A percentile compares a stretch with the other conserved stretches of the same genome.
Evolutionary conservation across 2,329 filamentous ascomycete genomes (phyloP).

Genomic region (Cyphellophora europaea): DNA sequence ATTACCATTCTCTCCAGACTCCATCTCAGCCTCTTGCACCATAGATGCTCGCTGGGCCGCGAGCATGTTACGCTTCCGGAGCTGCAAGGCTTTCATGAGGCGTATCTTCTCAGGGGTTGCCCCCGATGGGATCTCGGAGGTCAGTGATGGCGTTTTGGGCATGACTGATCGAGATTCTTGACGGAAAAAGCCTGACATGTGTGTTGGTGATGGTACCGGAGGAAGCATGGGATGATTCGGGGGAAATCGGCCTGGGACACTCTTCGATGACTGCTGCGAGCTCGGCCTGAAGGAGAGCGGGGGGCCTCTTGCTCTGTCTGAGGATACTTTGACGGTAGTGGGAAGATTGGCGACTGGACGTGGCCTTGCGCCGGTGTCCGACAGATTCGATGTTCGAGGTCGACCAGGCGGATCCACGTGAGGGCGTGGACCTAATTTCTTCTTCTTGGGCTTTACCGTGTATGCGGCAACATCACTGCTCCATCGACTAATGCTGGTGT

Average conservation of each 20-base stretch:
- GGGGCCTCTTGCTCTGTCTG: slow-evolving; percentile 31
- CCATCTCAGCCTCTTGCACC: background rate
- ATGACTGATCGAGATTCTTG: slow-evolving; percentile 10
- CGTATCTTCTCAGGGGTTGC: slow-evolving; percentile 81
- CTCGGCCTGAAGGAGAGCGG: slow-evolving; percentile 30
- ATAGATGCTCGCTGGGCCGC: slow-evolving; percentile 18
- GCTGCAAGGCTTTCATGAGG: slow-evolving; percentile 86
- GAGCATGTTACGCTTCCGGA: slow-evolving; percentile 70
- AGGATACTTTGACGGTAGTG: slow-evolving; percentile 64
- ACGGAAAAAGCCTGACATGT: slow-evolving; percentile 9
- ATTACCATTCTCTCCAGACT: background rate
- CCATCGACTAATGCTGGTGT: slow-evolving; percentile 30
- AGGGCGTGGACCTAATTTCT: slow-evolving; percentile 81
- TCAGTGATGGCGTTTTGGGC: slow-evolving; percentile 11
- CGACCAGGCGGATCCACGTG: slow-evolving; percentile 55
- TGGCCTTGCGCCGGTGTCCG: slow-evolving; percentile 33
- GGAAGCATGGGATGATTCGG: slow-evolving; percentile 8
- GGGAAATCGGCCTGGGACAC: slow-evolving; percentile 25
- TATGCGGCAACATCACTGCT: slow-evolving; percentile 33
- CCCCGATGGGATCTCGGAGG: slow-evolving; percentile 24
- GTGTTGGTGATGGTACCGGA: slow-evolving; percentile 14
- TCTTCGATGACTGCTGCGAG: slow-evolving; percentile 36
- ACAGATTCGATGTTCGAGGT: slow-evolving; percentile 47
- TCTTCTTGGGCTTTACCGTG: slow-evolving; percentile 48
- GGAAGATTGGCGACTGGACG: slow-evolving; percentile 72